These are phyloP conservation scores for Epichloe gansuensis DNA, from an alignment of 2,329 filamentous ascomycete genomes.

Conservation along the genomic window DNA sequence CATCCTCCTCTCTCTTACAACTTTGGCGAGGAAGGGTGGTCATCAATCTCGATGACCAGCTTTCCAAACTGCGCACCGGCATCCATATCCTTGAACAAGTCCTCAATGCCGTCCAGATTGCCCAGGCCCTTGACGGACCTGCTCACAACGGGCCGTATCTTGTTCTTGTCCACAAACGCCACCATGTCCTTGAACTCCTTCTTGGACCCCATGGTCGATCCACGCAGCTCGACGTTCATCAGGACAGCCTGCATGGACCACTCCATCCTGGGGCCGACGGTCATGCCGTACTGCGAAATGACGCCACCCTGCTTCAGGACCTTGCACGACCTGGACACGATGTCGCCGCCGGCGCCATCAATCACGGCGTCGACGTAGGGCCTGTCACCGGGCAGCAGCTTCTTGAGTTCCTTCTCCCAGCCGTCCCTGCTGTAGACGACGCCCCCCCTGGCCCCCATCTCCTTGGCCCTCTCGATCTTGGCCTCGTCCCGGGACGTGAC, in stretches of 20 bases:
- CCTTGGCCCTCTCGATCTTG: conserved; percentile 61
- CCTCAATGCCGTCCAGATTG: conserved; percentile 66
- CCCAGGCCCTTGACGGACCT: conserved; percentile 60
- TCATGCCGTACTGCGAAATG: conserved; percentile 89
- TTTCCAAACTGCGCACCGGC: conserved; percentile 83
- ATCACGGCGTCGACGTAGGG: conserved; percentile 70
- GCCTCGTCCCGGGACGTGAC: conserved; percentile 63
- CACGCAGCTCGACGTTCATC: conserved; percentile 75
- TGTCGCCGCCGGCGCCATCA: conserved; percentile 80
- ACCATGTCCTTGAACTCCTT: conserved; percentile 90
- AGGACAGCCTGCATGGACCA: conserved; percentile 75
- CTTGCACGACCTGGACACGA: conserved; percentile 54
- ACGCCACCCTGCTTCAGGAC: conserved; percentile 72
- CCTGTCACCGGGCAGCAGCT: conserved; percentile 48
- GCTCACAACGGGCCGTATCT: conserved; percentile 67
- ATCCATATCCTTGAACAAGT: conserved; percentile 79
- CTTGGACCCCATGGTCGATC: conserved; percentile 82
- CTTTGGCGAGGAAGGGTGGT: conserved; percentile 22
- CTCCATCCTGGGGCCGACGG: conserved; percentile 68
- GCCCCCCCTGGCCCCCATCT: conserved; percentile 75
- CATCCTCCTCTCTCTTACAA: conserved; percentile 18
- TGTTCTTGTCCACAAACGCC: conserved; percentile 59
- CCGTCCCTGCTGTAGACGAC: conserved; percentile 64
- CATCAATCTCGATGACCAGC: conserved; percentile 63
- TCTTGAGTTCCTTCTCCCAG: conserved; percentile 68